Conservation (phyloP, 805 yeast genomes). For the Starmerella gropengiesseri region DNA sequence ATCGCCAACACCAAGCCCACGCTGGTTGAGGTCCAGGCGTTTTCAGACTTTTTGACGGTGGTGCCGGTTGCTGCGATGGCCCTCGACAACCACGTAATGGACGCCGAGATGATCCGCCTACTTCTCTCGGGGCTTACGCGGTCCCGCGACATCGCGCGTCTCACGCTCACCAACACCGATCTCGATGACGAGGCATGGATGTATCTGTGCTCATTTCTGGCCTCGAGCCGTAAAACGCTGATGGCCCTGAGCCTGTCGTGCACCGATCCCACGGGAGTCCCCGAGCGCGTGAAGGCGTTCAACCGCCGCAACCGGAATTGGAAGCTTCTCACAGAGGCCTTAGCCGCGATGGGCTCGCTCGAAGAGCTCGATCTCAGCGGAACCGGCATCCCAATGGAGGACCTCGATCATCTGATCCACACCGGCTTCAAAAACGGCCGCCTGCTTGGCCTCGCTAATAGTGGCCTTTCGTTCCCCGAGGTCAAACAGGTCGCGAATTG, state of each 20-base stretch:
- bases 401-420: conserved; percentile 45
- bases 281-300: conserved; percentile 19
- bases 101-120: conserved; percentile 65
- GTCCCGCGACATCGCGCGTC: conserved; percentile 54
- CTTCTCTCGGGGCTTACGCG: conserved; percentile 59
- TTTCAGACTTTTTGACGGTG: conserved; percentile 76
- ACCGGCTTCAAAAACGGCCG: conserved; percentile 48
- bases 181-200: conserved; percentile 69
- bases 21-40: conserved; percentile 72
- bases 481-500: conserved; percentile 47
- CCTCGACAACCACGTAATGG: conserved; percentile 66
- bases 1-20: conserved; percentile 84
- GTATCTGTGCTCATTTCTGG: conserved; percentile 60
- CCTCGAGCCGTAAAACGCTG: conserved; percentile 39
- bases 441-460: conserved; percentile 68
- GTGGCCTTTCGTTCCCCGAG: conserved; percentile 53
- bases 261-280: conserved; percentile 21
- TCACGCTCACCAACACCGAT: conserved; percentile 69
- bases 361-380: conserved; percentile 76
- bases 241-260: conserved; percentile 26
- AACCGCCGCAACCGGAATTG: conserved; percentile 74
- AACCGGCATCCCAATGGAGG: conserved; percentile 42
- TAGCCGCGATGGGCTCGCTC: conserved; percentile 59
- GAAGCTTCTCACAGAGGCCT: conserved; percentile 60
- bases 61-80: conserved; percentile 70